Conservation (phyloP, 805 yeast genomes). For the Wickerhamiella musiphila region DNA sequence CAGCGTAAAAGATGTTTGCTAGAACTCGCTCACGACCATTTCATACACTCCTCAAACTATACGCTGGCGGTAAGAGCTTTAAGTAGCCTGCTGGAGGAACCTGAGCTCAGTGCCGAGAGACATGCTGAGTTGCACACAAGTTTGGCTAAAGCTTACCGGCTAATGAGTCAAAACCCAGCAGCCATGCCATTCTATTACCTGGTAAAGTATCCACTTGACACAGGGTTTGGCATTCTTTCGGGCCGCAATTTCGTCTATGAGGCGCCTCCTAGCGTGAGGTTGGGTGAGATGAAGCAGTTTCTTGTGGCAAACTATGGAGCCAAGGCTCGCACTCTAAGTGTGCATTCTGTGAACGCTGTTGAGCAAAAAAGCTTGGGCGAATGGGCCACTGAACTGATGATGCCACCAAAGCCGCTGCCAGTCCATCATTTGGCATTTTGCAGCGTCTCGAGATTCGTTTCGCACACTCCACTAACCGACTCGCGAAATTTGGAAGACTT, state of each 20-base stretch:
- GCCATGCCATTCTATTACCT: background rate
- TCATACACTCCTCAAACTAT: background rate
- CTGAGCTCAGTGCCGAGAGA: too few species aligned
- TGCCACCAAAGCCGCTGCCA: background rate
- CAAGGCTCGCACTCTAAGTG: too few species aligned
- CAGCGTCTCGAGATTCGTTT: too few species aligned
- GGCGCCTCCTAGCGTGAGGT: background rate
- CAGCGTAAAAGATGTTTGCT: background rate
- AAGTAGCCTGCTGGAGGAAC: background rate
- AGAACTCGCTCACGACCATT: background rate
- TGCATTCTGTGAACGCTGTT: background rate
- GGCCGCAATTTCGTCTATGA: background rate
- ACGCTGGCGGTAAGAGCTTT: background rate
- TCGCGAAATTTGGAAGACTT: too few species aligned
- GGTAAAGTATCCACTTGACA: background rate
- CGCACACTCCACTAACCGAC: too few species aligned
- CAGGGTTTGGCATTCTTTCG: background rate
- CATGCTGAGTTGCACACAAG: too few species aligned
- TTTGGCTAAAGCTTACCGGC: too few species aligned
- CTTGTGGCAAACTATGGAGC: too few species aligned
- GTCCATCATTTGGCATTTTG: background rate
- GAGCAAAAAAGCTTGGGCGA: background rate
- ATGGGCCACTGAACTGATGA: background rate
- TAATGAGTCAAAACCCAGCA: too few species aligned
- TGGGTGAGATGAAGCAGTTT: slow-evolving; percentile 1